Evolutionary conservation across 495 filamentous ascomycete species (phyloP).

Genomic region (Hypomontagnella monticulosa): DNA sequence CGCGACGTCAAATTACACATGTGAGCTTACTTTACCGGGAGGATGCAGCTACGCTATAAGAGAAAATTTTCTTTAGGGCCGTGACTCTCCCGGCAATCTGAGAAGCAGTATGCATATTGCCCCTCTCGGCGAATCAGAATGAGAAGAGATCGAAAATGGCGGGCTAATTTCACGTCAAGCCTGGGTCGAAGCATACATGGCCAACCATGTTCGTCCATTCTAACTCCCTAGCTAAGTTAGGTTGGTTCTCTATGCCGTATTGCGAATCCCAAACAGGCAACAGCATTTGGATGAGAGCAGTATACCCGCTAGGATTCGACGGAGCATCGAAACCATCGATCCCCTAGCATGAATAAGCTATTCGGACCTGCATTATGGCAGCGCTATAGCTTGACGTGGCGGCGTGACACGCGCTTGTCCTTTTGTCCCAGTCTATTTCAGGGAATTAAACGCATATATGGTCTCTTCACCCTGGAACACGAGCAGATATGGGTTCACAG

Average conservation of each 20-base stretch:
- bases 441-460: conserved; percentile 5
- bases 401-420: conserved; percentile 33
- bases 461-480: conserved; percentile 30
- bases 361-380: conserved; percentile 45
- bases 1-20: conserved; percentile 25
- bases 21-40: conserved; percentile 30
- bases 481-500: conserved; percentile 8
- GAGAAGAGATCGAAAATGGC: conserved; percentile 5
- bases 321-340: conserved; percentile 11
- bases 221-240: conserved; percentile 5
- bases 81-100: conserved; percentile 10
- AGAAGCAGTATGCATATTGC: conserved; percentile 7
- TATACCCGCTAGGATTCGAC: conserved; percentile 9
- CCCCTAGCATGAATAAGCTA: conserved; percentile 19
- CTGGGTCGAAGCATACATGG: background rate
- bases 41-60: conserved; percentile 19
- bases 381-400: conserved; percentile 41
- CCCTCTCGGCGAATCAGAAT: conserved; percentile 13
- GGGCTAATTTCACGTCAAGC: conserved; percentile 8
- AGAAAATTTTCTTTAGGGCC: conserved; percentile 8
- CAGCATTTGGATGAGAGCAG: conserved; percentile 8
- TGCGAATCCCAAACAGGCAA: conserved; percentile 23
- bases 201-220: conserved; percentile 8
- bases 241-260: conserved; percentile 2
- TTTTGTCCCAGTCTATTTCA: conserved; percentile 4